Conservation (phyloP, 73 alveolate species). For the Paramecium caudatum region DNA sequence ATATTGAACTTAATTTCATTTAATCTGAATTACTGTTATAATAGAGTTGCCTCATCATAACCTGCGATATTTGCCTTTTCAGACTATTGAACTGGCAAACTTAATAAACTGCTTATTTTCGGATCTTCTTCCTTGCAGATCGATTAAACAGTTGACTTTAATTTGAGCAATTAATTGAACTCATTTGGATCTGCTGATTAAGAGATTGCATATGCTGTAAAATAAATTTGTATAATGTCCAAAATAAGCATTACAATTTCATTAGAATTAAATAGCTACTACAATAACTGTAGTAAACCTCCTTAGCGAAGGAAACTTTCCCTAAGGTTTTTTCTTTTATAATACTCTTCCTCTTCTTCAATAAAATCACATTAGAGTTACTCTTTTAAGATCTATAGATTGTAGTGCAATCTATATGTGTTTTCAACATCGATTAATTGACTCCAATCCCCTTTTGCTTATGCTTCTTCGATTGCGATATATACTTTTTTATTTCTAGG, state of each 20-base stretch:
- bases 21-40: not conserved
- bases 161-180: not conserved
- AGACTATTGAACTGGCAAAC: not conserved
- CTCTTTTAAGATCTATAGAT: slow-evolving; percentile 27
- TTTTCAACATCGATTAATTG: not conserved
- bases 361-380: slow-evolving; percentile 39
- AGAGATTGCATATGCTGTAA: not conserved
- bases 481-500: slow-evolving; percentile 59
- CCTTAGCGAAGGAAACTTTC: slow-evolving; percentile 22
- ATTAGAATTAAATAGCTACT: not conserved
- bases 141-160: not conserved
- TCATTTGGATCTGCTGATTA: not conserved
- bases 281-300: not conserved
- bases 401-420: not conserved
- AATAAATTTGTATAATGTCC: not conserved
- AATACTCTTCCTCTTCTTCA: slow-evolving; percentile 46
- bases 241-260: not conserved
- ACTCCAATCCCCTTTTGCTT: not conserved
- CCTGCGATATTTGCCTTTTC: not conserved
- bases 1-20: not conserved
- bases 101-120: not conserved
- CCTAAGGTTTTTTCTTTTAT: not conserved
- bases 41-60: not conserved
- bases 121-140: slow-evolving; percentile 41
- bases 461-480: slow-evolving; percentile 2